These are phyloP conservation scores for Paracoccidioides lutzii DNA, from an alignment of 2,329 filamentous ascomycete genomes.

Conservation along the genomic window DNA sequence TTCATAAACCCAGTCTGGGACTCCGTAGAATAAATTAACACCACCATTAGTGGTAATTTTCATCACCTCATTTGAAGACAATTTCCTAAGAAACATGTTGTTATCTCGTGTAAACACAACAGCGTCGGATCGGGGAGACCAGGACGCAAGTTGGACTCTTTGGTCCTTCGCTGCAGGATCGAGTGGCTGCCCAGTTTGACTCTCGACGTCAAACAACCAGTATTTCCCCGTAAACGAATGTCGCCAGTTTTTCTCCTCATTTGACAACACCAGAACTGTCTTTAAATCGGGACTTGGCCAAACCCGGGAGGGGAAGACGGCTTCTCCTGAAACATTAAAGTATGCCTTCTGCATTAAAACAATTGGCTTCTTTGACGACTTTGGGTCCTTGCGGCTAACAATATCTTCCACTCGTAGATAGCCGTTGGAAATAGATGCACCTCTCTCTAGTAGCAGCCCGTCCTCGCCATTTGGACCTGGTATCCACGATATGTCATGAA, in stretches of 20 bases:
- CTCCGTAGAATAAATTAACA: conserved; percentile 79
- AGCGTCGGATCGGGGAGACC: conserved; percentile 78
- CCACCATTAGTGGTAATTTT: conserved; percentile 81
- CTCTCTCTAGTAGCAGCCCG: conserved; percentile 65
- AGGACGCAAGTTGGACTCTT: conserved; percentile 69
- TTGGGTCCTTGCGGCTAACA: conserved; percentile 39
- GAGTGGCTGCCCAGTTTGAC: conserved; percentile 63
- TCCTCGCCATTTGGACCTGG: conserved; percentile 45
- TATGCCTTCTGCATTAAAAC: conserved; percentile 59
- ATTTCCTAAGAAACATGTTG: conserved; percentile 69
- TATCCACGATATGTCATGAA: conserved; percentile 36
- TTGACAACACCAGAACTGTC: conserved; percentile 70
- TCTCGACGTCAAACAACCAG: conserved; percentile 82
- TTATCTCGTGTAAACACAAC: conserved; percentile 84
- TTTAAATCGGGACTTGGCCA: conserved; percentile 74
- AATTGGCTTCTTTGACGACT: conserved; percentile 36
- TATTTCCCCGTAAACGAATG: conserved; percentile 79
- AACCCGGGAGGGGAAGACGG: conserved; percentile 46
- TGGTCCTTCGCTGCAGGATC: conserved; percentile 54
- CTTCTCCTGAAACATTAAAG: conserved; percentile 48
- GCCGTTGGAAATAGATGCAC: conserved; percentile 35
- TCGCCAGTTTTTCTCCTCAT: conserved; percentile 66
- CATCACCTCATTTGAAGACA: conserved; percentile 47
- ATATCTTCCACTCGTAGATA: conserved; percentile 85
- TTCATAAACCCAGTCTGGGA: conserved; percentile 96